phyloP scores from a whole-genome alignment of 441 rosid species.

The Jatropha multifida region DNA sequence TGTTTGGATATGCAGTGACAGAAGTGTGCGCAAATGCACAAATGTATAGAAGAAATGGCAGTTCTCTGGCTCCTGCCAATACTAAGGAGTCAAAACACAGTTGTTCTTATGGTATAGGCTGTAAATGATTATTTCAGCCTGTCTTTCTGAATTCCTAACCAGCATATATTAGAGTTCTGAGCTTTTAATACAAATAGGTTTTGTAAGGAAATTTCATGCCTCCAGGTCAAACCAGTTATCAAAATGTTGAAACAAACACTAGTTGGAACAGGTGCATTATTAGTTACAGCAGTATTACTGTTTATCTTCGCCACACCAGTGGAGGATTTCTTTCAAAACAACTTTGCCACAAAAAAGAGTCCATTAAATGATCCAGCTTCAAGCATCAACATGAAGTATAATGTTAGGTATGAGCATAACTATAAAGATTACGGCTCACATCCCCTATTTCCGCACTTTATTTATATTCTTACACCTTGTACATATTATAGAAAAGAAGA shows the following conservation, averaged over 20 bases:
- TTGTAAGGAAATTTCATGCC: conserved; percentile 12
- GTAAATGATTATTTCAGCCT: background rate
- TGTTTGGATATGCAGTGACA: background rate
- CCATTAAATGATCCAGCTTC: conserved; percentile 41
- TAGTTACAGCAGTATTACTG: conserved; percentile 60
- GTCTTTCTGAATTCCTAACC: background rate
- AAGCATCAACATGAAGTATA: conserved; percentile 53
- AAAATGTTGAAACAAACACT: conserved; percentile 85
- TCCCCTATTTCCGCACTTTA: conserved; percentile 2
- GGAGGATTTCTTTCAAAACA: conserved; percentile 56
- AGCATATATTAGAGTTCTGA: background rate
- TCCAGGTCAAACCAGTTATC: conserved; percentile 86
- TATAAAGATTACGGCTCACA: conserved; percentile 9
- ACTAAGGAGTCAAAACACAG: background rate
- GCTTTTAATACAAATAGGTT: conserved; percentile 10
- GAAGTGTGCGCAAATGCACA: background rate
- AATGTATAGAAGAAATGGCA: background rate
- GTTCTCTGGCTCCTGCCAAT: background rate
- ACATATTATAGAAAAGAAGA: conserved; percentile 59
- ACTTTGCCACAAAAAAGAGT: conserved; percentile 36
- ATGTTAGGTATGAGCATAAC: conserved; percentile 49
- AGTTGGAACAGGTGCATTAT: conserved; percentile 75
- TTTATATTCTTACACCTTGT: conserved; percentile 9
- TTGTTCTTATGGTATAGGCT: background rate
- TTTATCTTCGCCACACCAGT: conserved; percentile 83